Conservation (phyloP, 192 early-diverging fungal genomes). For the Dissophora globulifera region DNA sequence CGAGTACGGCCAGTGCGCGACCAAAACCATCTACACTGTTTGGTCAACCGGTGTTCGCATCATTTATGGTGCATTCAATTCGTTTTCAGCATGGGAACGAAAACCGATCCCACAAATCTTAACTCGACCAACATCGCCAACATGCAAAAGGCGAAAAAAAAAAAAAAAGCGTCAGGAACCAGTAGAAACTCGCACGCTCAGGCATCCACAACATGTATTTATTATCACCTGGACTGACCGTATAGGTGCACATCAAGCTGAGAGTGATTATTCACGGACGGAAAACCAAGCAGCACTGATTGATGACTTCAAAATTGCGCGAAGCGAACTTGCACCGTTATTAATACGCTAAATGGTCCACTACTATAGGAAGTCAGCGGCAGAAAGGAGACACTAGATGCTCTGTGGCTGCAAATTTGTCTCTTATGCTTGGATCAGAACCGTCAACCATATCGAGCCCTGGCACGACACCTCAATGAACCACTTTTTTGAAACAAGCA, state of each 20-base stretch:
- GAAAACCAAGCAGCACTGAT: neutral
- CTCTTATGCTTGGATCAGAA: slow-evolving; percentile 11
- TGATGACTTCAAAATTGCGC: neutral
- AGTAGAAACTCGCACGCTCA: no score
- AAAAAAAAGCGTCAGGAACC: neutral
- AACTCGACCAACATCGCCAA: neutral
- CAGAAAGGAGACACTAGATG: slow-evolving; percentile 28
- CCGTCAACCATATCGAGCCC: slow-evolving; percentile 16
- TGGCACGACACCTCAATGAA: slow-evolving; percentile 12
- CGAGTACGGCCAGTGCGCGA: slow-evolving; percentile 17
- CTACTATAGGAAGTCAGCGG: slow-evolving; percentile 5
- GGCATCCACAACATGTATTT: no score
- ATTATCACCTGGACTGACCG: neutral
- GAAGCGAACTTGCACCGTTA: neutral
- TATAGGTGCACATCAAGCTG: neutral
- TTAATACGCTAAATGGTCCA: slow-evolving; percentile 14
- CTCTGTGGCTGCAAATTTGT: slow-evolving; percentile 9
- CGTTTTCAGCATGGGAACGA: slow-evolving; percentile 12
- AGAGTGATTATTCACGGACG: slow-evolving; percentile 7
- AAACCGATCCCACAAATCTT: slow-evolving; percentile 3
- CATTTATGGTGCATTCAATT: slow-evolving; percentile 23
- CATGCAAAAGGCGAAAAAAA: neutral
- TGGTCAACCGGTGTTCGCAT: neutral
- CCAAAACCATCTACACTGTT: neutral
- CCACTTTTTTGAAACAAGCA: slow-evolving; percentile 15